A percentile compares a stretch with the other conserved stretches of the same genome.
Conservation (phyloP, 2,329 filamentous ascomycete species). For the Diaporthe nobilis region DNA sequence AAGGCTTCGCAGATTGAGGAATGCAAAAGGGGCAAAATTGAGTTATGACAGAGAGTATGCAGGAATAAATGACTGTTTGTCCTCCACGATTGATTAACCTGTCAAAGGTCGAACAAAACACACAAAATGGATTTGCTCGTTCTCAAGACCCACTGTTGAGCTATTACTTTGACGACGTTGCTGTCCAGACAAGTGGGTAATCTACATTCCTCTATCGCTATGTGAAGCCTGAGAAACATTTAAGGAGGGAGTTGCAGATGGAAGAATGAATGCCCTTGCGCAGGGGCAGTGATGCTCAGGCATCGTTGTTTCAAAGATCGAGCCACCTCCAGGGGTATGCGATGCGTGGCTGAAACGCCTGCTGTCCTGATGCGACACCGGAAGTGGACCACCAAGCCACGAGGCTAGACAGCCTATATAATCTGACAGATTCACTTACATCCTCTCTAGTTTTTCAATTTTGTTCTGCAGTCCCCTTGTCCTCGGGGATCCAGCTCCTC, state of each 20-base stretch:
- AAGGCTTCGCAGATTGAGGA: background rate
- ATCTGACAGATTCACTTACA: background rate
- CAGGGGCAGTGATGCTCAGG: background rate
- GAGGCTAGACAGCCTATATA: background rate
- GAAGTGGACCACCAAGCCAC: conserved; percentile 8
- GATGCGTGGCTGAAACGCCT: conserved; percentile 31
- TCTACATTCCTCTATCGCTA: too few relatives aligned
- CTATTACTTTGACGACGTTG: background rate
- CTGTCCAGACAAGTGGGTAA: too few relatives aligned
- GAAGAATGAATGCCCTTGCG: background rate
- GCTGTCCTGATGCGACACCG: conserved; percentile 20
- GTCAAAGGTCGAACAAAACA: background rate
- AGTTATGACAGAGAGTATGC: background rate
- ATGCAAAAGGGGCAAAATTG: background rate
- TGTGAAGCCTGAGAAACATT: too few relatives aligned
- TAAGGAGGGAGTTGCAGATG: background rate
- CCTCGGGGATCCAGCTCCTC: conserved; percentile 19
- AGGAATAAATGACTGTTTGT: background rate
- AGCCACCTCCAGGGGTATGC: conserved; percentile 4
- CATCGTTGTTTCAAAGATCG: conserved; percentile 20
- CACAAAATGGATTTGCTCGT: background rate
- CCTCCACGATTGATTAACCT: background rate
- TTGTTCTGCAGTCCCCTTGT: conserved; percentile 1
- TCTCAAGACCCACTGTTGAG: background rate
- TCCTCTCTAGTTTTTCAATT: background rate